Evolutionary conservation across 495 filamentous ascomycete species (phyloP).

Genomic region (Daldinia concentrica): DNA sequence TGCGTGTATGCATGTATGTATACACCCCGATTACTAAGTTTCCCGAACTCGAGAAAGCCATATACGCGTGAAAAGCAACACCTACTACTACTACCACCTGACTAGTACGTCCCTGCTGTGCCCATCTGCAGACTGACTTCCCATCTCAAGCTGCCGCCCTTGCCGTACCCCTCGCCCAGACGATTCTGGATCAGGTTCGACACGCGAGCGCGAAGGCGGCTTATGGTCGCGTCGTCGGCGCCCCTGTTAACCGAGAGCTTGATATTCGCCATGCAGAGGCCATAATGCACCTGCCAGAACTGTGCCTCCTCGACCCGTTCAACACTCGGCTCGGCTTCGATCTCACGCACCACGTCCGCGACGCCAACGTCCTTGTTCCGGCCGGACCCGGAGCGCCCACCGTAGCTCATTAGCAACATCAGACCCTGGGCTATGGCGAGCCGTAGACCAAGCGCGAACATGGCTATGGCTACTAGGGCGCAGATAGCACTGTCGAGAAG

Average conservation of each 20-base stretch:
- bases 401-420: constrained; percentile 94
- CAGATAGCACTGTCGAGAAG: constrained; percentile 87
- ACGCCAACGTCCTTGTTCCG: constrained; percentile 62
- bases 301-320: constrained; percentile 83
- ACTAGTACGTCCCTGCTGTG: constrained; percentile 41
- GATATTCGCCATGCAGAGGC: constrained; percentile 92
- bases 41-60: not conserved
- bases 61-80: not conserved
- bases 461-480: constrained; percentile 77
- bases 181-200: constrained; percentile 82
- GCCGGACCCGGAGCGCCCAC: constrained; percentile 34
- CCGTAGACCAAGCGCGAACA: constrained; percentile 85
- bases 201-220: constrained; percentile 75
- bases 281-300: constrained; percentile 99
- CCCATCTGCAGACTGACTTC: constrained; percentile 73
- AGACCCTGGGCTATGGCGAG: constrained; percentile 85
- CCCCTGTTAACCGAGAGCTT: constrained; percentile 73
- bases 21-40: not conserved
- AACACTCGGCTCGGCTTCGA: constrained; percentile 80
- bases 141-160: constrained; percentile 81
- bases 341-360: constrained; percentile 79
- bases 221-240: constrained; percentile 69
- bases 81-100: not conserved
- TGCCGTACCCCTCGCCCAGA: constrained; percentile 86
- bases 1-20: not conserved